Percentiles rank a stretch among this genome's conserved stretches.
Evolutionary conservation across 495 filamentous ascomycete species (phyloP).

Genomic region (Neurospora discreta): DNA sequence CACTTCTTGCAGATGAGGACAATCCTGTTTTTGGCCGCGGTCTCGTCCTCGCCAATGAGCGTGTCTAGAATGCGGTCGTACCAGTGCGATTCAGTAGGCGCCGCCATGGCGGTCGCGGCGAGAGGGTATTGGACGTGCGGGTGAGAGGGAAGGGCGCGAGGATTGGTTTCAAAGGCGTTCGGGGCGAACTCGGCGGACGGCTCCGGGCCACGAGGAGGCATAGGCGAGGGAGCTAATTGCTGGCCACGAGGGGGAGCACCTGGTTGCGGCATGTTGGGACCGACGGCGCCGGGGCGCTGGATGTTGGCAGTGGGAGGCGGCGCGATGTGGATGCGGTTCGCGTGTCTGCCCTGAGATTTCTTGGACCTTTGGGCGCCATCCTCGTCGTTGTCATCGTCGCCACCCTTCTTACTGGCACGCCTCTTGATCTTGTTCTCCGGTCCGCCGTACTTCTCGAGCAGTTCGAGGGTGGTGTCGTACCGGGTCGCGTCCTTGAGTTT

Average conservation of each 20-base stretch:
- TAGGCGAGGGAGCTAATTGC: slow-evolving; percentile 15
- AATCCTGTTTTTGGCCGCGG: slow-evolving; percentile 77
- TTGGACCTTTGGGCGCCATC: slow-evolving; percentile 10
- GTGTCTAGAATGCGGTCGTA: slow-evolving; percentile 91
- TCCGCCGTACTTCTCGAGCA: slow-evolving; percentile 89
- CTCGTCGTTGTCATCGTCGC: slow-evolving; percentile 11
- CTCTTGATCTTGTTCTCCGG: slow-evolving; percentile 37
- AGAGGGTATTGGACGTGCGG: slow-evolving; percentile 29
- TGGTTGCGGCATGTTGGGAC: slow-evolving; percentile 7
- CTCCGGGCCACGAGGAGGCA: slow-evolving; percentile 15
- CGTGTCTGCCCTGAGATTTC: slow-evolving; percentile 8
- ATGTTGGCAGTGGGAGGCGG: slow-evolving; percentile 90
- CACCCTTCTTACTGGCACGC: slow-evolving; percentile 22
- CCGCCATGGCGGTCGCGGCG: slow-evolving; percentile 22
- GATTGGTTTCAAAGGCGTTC: slow-evolving; percentile 41
- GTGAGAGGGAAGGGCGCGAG: not conserved
- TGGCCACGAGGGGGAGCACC: slow-evolving; percentile 4
- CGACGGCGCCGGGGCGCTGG: slow-evolving; percentile 15
- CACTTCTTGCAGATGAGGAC: slow-evolving; percentile 78
- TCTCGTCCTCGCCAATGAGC: slow-evolving; percentile 91
- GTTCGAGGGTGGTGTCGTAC: slow-evolving; percentile 85
- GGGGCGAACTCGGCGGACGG: slow-evolving; percentile 44
- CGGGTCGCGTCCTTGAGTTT: slow-evolving; percentile 89
- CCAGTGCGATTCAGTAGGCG: slow-evolving; percentile 53
- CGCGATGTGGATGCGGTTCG: slow-evolving; percentile 45